Evolutionary conservation across 768 basidiomycete species (phyloP).

Genomic region (Tulasnella calospora): DNA sequence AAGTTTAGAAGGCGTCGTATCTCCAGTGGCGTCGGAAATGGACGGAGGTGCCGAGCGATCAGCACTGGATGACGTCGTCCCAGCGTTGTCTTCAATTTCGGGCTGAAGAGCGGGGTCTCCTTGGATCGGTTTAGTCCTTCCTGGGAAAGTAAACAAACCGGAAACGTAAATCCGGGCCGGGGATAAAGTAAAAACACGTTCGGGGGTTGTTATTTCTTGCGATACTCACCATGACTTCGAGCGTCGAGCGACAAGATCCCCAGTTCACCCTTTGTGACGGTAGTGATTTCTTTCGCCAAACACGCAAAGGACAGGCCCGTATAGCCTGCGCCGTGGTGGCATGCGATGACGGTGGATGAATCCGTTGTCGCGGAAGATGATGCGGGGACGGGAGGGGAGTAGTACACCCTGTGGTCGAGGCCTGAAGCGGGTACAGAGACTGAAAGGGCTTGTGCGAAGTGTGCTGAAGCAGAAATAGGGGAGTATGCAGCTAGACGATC

Average conservation of each 20-base stretch:
- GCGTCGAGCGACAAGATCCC: conserved; percentile 82
- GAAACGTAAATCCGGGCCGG: neutral
- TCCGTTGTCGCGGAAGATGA: conserved; percentile 33
- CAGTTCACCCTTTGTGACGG: conserved; percentile 58
- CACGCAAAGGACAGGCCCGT: conserved; percentile 85
- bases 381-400: conserved; percentile 59
- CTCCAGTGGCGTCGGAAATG: neutral
- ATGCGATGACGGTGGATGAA: conserved; percentile 63
- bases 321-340: conserved; percentile 94
- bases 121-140: conserved; percentile 53
- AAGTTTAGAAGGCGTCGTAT: neutral
- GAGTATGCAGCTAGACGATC: conserved; percentile 47
- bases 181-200: neutral
- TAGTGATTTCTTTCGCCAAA: conserved; percentile 73
- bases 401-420: conserved; percentile 75
- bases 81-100: neutral
- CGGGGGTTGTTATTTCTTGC: neutral
- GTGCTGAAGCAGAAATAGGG: conserved; percentile 72
- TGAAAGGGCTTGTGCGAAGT: conserved; percentile 75
- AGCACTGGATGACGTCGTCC: neutral
- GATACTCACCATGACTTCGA: conserved; percentile 71
- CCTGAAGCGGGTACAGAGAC: conserved; percentile 58
- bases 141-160: conserved; percentile 37
- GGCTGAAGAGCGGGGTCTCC: neutral
- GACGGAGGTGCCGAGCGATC: neutral